Evolutionary conservation across 805 yeast genomes (phyloP).

Genomic region (Jamesozyma hellenica): DNA sequence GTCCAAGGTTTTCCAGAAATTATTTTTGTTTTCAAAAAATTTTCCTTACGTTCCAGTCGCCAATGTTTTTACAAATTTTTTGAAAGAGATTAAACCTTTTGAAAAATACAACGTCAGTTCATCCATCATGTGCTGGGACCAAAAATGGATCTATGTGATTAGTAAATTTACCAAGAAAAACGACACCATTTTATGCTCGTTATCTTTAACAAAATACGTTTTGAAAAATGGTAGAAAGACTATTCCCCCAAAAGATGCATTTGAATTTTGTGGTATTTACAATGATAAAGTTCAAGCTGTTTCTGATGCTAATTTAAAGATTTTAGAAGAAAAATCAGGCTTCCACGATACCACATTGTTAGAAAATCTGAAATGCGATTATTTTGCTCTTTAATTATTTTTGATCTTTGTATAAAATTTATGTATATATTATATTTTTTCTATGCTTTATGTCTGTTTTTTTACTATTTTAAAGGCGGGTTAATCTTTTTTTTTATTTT

Average conservation of each 20-base stretch:
- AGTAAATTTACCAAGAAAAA: conserved; percentile 45
- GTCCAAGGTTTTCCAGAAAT: conserved; percentile 45
- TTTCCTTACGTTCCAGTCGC: conserved; percentile 71
- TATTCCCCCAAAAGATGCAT: conserved; percentile 50
- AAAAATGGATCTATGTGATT: conserved; percentile 71
- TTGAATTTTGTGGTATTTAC: conserved; percentile 47
- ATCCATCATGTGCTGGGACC: conserved; percentile 70
- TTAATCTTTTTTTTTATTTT: too few species aligned
- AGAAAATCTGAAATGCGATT: conserved; percentile 10
- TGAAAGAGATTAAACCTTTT: conserved; percentile 64
- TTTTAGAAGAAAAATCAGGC: conserved; percentile 19
- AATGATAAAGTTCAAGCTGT: conserved; percentile 40
- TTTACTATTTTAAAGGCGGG: too few species aligned
- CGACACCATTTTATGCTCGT: conserved; percentile 38
- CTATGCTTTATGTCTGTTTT: too few species aligned
- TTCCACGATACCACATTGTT: conserved; percentile 24
- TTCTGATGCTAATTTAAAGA: conserved; percentile 31
- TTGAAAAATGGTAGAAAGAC: conserved; percentile 73
- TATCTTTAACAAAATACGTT: conserved; percentile 69
- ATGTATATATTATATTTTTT: too few species aligned
- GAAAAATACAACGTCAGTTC: conserved; percentile 46
- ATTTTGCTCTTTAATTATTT: not conserved
- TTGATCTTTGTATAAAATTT: too few species aligned
- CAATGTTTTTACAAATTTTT: conserved; percentile 54
- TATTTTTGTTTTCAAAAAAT: conserved; percentile 36